These are phyloP conservation scores for Rhodotorula babjevae DNA, from an alignment of 768 basidiomycete genomes.

Conservation along the genomic window DNA sequence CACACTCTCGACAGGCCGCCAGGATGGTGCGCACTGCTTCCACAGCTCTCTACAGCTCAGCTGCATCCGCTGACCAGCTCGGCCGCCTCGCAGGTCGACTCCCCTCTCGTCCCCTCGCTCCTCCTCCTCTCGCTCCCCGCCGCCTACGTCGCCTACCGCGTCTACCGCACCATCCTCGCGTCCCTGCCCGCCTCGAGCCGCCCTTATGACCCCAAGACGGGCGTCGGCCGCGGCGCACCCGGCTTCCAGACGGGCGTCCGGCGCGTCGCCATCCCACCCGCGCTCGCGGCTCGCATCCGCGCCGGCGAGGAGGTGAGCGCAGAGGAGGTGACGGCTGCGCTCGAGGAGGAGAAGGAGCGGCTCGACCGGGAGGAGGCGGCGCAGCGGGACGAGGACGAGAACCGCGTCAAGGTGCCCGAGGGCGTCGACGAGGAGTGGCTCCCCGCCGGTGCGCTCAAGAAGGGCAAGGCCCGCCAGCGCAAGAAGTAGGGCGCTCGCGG, in stretches of 20 bases:
- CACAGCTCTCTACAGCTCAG: too few species aligned
- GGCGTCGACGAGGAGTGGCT: constrained; percentile 26
- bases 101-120: constrained; percentile 23
- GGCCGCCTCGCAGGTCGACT: neutral
- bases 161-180: neutral
- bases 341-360: constrained; percentile 26
- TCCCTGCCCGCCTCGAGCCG: neutral
- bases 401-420: constrained; percentile 7
- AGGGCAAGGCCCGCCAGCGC: constrained; percentile 6
- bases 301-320: constrained; percentile 36
- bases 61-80: too few species aligned
- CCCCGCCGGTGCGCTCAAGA: neutral
- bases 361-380: constrained; percentile 13
- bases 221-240: constrained; percentile 33
- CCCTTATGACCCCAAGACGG: constrained; percentile 15
- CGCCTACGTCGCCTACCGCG: constrained; percentile 22
- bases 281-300: constrained; percentile 31
- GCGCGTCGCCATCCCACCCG: constrained; percentile 21
- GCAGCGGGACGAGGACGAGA: neutral
- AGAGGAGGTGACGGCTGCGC: constrained; percentile 35
- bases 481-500: constrained; percentile 1
- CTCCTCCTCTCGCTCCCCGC: constrained; percentile 27
- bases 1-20: too few species aligned
- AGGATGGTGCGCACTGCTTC: too few species aligned
- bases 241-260: constrained; percentile 34